Conservation (phyloP, 2,329 filamentous ascomycete genomes). For the Verticillium albo-atrum region DNA sequence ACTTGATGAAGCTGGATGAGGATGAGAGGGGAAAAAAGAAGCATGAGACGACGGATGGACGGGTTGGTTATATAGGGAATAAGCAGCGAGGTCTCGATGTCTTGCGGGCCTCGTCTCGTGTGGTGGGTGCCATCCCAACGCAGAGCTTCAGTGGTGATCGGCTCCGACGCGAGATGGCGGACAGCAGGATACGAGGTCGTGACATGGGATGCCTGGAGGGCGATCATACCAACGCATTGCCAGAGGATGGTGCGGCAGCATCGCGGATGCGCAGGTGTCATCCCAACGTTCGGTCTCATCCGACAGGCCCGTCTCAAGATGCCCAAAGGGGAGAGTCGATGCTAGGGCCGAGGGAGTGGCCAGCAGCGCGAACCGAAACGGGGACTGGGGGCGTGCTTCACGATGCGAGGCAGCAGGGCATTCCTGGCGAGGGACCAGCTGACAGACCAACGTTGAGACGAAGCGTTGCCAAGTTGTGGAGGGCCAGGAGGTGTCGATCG, state of each 20-base stretch:
- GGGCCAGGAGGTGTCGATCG: not conserved
- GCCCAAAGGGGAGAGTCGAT: not conserved
- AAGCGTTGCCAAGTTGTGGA: not conserved
- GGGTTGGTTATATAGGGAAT: conserved; percentile 4
- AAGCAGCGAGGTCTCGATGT: not conserved
- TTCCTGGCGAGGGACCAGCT: not conserved
- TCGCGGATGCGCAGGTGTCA: not conserved
- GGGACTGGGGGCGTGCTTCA: not conserved
- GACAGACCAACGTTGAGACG: not conserved
- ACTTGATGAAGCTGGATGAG: conserved; percentile 15
- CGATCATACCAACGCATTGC: not conserved
- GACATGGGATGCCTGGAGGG: not conserved
- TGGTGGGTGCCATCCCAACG: not conserved
- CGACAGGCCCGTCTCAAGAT: not conserved
- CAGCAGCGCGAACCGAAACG: not conserved
- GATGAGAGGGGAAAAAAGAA: conserved; percentile 9
- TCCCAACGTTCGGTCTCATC: not conserved
- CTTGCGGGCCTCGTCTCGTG: not conserved
- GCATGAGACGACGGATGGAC: conserved; percentile 2
- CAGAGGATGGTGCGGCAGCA: not conserved
- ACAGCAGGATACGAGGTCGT: not conserved
- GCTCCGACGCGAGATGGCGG: not conserved
- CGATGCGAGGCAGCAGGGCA: not conserved
- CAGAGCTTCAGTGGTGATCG: not conserved
- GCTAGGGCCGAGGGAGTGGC: not conserved